Evolutionary conservation across 345 rosid genomes (phyloP).

Genomic region (Trapa bicornis): DNA sequence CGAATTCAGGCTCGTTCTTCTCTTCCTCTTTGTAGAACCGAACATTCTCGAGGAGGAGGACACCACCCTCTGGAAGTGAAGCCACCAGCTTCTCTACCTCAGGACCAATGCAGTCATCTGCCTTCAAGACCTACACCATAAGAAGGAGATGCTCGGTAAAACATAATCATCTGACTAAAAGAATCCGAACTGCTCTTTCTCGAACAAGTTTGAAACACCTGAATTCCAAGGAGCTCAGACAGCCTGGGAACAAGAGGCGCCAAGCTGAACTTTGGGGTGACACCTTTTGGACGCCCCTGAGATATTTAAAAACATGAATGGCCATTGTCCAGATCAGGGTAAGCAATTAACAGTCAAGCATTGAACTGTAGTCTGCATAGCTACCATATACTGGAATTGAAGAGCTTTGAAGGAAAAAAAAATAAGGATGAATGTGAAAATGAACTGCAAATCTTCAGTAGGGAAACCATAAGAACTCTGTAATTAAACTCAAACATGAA

Average conservation of each 20-base stretch:
- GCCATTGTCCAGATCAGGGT: neutral
- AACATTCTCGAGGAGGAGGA: conserved; percentile 75
- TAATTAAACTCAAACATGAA: neutral
- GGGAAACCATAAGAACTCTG: neutral
- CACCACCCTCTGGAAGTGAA: conserved; percentile 56
- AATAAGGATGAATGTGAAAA: no score
- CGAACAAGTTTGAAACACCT: conserved; percentile 23
- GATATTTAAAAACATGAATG: conserved; percentile 7
- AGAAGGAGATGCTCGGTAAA: neutral
- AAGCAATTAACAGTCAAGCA: neutral
- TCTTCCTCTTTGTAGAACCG: conserved; percentile 91
- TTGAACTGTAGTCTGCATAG: no score
- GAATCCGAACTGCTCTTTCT: neutral
- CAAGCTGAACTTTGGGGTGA: conserved; percentile 88
- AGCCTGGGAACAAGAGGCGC: conserved; percentile 82
- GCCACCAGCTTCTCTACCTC: conserved; percentile 69
- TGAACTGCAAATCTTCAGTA: neutral
- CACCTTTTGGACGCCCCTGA: conserved; percentile 98
- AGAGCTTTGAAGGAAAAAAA: no score
- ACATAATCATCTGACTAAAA: neutral
- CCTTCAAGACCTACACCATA: conserved; percentile 53
- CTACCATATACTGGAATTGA: no score
- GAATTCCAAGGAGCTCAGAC: conserved; percentile 69
- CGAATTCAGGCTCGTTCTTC: conserved; percentile 84
- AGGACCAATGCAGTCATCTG: conserved; percentile 63